Base-by-base conservation (phyloP, 2,329 filamentous ascomycete genomes). In the Colletotrichum higginsianum region DNA sequence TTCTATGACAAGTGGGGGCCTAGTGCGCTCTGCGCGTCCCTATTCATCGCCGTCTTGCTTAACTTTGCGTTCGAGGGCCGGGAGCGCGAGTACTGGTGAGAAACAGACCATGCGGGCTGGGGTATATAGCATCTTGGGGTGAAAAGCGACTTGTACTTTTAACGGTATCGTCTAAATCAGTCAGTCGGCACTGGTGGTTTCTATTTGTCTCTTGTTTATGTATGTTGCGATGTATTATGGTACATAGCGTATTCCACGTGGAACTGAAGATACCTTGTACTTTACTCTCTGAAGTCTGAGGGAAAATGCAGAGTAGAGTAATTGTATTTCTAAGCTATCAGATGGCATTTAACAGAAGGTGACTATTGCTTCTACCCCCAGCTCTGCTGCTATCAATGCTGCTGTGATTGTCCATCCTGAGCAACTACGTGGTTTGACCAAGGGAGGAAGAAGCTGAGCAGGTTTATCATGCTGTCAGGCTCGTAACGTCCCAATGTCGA, bases 1-100 rank as follows among this genome's bases (percentile, higher is more conserved):
- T 99, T 96, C 82, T 96, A 98, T 80, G 96, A 99, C 81, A 92
- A 90, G 76, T 93, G 91, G 87, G 96, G 96, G 0, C 96, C 96
- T 0, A 95, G 88, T 4, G 83, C 91, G 26, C 86, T 99, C 42
- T 97, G 95, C 76, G 77, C 87, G 11, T 89, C 93, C 3, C 81
- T 98, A 64, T 88, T 98, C 52, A 83, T 88, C 0, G 94, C 95
- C 3, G 90, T 98, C 13, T 84, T 87, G 4, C 80, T 97, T 35
- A 97, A 96, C 81, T 97, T 98, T 85, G 93, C 84, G 5, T 91
- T 94, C 77, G 90, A 96, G 74, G 88, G 94, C n/a, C 88, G 86
- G 47, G 88, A 91, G 61, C 86, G 89, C 70, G 78, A 80, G 9
- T 72, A 88, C n/a, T 89, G 88, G 88, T 90, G 38, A 71, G 46